Conservation (phyloP, 805 yeast genomes). For the Blastobotrys mokoenaii region DNA sequence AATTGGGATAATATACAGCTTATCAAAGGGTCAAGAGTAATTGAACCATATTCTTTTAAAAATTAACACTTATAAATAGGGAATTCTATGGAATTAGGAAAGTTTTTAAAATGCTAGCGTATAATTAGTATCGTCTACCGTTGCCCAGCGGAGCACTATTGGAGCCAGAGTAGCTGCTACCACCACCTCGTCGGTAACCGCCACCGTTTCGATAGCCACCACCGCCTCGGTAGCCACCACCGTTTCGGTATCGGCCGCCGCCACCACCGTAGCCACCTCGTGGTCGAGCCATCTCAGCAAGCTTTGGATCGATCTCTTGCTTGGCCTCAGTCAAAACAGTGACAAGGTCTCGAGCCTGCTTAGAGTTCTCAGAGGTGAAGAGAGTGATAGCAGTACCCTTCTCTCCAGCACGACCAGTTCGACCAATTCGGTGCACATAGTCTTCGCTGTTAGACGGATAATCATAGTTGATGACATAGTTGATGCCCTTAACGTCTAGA, state of each 20-base stretch:
- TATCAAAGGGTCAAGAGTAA: too few relatives aligned
- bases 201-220: constrained; percentile 26
- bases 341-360: constrained; percentile 83
- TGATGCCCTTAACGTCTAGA: constrained; percentile 94
- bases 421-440: constrained; percentile 97
- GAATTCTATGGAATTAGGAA: too few relatives aligned
- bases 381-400: constrained; percentile 92
- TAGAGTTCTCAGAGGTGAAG: constrained; percentile 80
- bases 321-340: constrained; percentile 92
- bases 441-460: constrained; percentile 98
- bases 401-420: constrained; percentile 99
- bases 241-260: constrained; percentile 31
- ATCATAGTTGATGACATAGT: constrained; percentile 87
- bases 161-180: constrained; percentile 24
- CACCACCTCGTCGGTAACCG: constrained; percentile 11
- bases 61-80: not conserved
- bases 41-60: not conserved
- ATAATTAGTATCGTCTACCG: constrained; percentile 28
- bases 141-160: constrained; percentile 36
- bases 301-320: constrained; percentile 76
- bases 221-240: constrained; percentile 21
- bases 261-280: constrained; percentile 37
- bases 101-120: too few relatives aligned
- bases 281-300: constrained; percentile 68
- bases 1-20: too few relatives aligned